Base-by-base conservation (phyloP, 2,329 filamentous ascomycete genomes). In the Annulohypoxylon truncatum region DNA sequence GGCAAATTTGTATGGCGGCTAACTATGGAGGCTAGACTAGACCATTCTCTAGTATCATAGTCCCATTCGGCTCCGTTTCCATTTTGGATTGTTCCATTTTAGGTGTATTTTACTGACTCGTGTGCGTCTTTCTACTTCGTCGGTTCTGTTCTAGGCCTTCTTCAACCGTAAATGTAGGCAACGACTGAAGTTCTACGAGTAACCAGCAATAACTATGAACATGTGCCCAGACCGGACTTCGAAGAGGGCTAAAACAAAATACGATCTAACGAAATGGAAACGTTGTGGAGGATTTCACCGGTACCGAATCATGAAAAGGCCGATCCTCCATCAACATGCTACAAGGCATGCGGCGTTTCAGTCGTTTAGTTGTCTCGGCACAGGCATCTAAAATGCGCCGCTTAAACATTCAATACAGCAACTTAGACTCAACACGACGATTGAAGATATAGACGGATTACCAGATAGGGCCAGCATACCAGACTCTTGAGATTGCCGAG, bases 401-500 rank as follows among this genome's bases (percentile, higher is more conserved):
- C 63, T 56, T 61, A 53, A 22, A 33, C 8, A 13, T 12, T 3
- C 28, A 51, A 42, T 8, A 15, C 20, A 33, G 40, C 46, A 31
- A 12, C 38, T 42, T 26, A 20, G 18, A 29, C 26, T 51, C 55
- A 57, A 63, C 22, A 8, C 26, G 54, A 54, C 53, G 57, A 68
- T 24, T 24, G 52, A 20, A 42, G 29, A 28, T 56, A 54, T 33
- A 44, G 24, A 53, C 58, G 53, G 33, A 22, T 61, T 63, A 18
- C 62, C 31, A 44, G 28, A 61, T 66, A 22, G 8, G 56, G 44
- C 31, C 31, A 51, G n/a, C 50, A 56, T 51, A 20, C 46, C 51
- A 42, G 44, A 28, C 35, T 33, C 47, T 40, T 47, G 42, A 67
- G 64, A 69, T 69, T 69, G 26, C 67, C 64, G 67, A 69, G 33